Evolutionary conservation across 305 asterid genomes (phyloP).

Genomic region (Fraxinus ornus): DNA sequence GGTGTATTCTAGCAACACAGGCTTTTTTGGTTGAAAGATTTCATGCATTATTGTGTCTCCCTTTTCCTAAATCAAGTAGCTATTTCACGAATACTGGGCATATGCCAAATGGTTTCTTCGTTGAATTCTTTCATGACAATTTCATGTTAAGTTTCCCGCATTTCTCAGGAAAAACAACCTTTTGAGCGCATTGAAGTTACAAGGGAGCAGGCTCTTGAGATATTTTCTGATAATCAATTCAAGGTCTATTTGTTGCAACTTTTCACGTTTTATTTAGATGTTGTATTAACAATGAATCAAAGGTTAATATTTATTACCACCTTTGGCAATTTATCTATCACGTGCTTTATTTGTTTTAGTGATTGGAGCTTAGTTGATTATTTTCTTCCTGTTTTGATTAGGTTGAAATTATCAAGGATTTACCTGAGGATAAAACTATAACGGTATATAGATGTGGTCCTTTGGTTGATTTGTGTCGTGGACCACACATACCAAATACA

Average conservation of each 20-base stretch:
- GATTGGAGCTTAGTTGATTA: not conserved
- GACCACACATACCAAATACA: constrained; percentile 96
- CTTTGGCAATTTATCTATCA: not conserved
- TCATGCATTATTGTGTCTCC: not conserved
- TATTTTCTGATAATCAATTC: constrained; percentile 84
- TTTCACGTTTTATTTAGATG: not conserved
- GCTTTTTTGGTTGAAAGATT: not conserved
- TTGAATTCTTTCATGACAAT: not conserved
- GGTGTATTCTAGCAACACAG: not conserved
- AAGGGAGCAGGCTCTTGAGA: constrained; percentile 81
- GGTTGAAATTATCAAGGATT: constrained; percentile 92
- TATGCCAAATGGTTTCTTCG: not conserved
- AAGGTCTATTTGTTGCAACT: constrained; percentile 48
- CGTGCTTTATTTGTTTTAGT: not conserved
- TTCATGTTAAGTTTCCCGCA: constrained; percentile 9
- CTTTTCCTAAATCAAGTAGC: not conserved
- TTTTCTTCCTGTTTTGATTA: constrained; percentile 28
- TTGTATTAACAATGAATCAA: not conserved
- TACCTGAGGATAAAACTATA: constrained; percentile 88
- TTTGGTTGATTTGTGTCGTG: constrained; percentile 93
- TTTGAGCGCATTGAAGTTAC: constrained; percentile 93
- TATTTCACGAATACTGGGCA: not conserved
- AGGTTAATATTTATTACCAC: not conserved
- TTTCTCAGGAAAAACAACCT: constrained; percentile 77
- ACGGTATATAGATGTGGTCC: constrained; percentile 98